Base-by-base conservation (phyloP, 306 rosid species). In the Fragaria ananassa region DNA sequence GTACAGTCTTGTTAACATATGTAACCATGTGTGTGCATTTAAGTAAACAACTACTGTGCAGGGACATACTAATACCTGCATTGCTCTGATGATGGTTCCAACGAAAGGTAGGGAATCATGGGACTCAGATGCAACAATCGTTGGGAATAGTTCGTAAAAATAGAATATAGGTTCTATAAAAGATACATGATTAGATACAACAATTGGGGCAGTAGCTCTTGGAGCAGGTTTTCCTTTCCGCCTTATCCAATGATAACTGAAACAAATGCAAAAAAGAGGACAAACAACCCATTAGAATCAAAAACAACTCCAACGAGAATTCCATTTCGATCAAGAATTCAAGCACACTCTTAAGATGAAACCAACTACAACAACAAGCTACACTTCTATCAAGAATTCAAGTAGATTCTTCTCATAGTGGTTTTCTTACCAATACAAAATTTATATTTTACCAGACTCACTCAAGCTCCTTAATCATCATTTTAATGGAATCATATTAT, bases 81-180 rank as follows among this genome's bases (percentile, higher is more conserved):
- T 96, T 42, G 99, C 96, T 86, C 99, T 91, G 80, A 92, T 91
- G 76, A 96, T 96, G 58, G 99, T 96, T 79, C 98, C 99, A 75
- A 92, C 99, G 63, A 87, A 82, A 72, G 99, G 98, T 75, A 91
- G 47, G 73, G 98, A 91, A 78, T 96, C 98, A 82, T 92, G 99
- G 82, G 99, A 91, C 83, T 96, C 97, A 0, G 99, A 82, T 53
- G 99, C 98, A 76, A 96, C 99, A 56, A 96, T 96, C 72, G 98
- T 92, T 10, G 99, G 87, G 83, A 84, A 92, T 75, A 96, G 81
- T 78, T 96, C 99, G 39, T 96, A 96, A 82, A 96, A 96, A 80
- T 89, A 96, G 84, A 96, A 96, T 79, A 96, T 96, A 51, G 99
- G 99, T 75, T 96, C 99, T 62, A 96, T 85, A 23, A 86, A 96